Evolutionary conservation across 2,329 filamentous ascomycete genomes (phyloP).

Genomic region (Geoglossum cookeanum): DNA sequence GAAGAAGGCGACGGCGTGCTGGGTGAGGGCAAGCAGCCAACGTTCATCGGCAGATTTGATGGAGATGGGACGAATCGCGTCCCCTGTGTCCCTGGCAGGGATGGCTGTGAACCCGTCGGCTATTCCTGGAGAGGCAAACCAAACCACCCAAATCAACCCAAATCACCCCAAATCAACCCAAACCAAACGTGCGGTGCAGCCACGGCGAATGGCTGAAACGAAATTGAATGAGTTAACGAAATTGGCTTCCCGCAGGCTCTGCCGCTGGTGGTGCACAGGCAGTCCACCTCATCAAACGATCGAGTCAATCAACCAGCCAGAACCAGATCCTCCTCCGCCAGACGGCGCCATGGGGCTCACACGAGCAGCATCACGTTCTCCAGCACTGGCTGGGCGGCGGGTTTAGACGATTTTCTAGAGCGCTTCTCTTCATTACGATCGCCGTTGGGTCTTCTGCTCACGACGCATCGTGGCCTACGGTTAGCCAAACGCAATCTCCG

Average conservation of each 20-base stretch:
- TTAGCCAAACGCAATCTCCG: not conserved
- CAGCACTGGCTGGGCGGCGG: not conserved
- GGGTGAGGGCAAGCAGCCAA: not conserved
- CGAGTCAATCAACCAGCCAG: not conserved
- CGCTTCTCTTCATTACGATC: not conserved
- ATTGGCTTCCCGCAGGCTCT: not conserved
- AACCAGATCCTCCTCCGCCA: not conserved
- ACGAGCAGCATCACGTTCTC: not conserved
- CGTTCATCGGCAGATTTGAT: not conserved
- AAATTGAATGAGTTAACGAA: not conserved
- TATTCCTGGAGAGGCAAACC: not conserved
- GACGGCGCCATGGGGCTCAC: not conserved
- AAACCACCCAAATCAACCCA: too few relatives aligned
- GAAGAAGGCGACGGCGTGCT: not conserved
- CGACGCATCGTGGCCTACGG: not conserved
- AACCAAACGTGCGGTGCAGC: not conserved
- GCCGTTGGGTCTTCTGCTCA: not conserved
- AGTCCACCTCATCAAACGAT: not conserved
- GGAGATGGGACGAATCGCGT: slow-evolving; percentile 1
- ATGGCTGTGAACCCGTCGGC: not conserved
- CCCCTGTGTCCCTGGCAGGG: not conserved
- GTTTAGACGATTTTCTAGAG: not conserved
- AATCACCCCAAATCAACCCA: not conserved
- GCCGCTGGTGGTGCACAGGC: not conserved
- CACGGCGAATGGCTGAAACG: not conserved